A percentile compares a stretch with the other conserved stretches of the same genome.
phyloP scores from a whole-genome alignment of 2,329 filamentous ascomycete genomes.

The Calonectria pauciramosa region DNA sequence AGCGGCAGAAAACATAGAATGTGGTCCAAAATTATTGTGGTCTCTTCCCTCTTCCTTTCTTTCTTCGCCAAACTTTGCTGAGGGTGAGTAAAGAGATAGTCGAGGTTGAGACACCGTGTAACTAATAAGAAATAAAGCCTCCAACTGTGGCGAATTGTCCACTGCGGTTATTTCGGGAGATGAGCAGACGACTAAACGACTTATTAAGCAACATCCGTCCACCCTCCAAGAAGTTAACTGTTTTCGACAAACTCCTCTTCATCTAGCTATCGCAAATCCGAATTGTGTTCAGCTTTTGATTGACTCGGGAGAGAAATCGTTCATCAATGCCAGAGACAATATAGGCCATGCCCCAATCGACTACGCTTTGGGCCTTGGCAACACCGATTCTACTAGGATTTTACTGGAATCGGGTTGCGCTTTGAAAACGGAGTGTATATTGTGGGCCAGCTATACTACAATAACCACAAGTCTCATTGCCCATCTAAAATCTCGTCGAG shows the following conservation, averaged over 20 bases:
- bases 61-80: neutral
- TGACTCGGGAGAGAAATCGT: neutral
- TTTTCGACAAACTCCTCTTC: neutral
- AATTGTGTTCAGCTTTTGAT: neutral
- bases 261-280: neutral
- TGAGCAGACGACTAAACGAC: neutral
- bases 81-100: neutral
- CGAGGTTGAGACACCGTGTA: neutral
- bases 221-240: neutral
- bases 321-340: neutral
- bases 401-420: neutral
- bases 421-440: accelerated
- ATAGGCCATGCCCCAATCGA: neutral
- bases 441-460: accelerated
- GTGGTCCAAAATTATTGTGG: too few species aligned
- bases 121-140: neutral
- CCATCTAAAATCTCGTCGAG: neutral
- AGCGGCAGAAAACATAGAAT: neutral
- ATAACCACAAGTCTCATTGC: neutral
- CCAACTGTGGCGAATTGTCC: neutral
- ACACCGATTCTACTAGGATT: neutral
- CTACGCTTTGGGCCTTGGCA: neutral
- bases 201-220: neutral
- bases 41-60: neutral
- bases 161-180: neutral